phyloP scores from a whole-genome alignment of 2,329 filamentous ascomycete species.

The Microsporum ferrugineum region DNA sequence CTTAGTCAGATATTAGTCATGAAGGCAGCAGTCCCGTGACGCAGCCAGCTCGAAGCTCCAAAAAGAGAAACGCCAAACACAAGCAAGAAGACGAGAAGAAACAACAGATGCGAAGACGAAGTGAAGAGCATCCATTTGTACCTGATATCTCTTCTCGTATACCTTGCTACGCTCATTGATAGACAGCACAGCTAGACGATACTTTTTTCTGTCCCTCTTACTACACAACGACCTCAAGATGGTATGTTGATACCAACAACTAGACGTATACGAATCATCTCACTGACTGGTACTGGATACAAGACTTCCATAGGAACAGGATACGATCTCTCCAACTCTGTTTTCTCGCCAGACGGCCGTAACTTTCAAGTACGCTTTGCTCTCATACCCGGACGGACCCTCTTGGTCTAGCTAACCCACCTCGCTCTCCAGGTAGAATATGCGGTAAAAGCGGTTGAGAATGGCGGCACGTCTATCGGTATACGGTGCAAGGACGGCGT shows the following conservation, averaged over 20 bases:
- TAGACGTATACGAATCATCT: neutral
- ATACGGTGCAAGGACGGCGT: slow-evolving; percentile 97
- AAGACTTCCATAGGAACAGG: slow-evolving; percentile 99
- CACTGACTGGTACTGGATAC: neutral
- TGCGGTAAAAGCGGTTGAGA: slow-evolving; percentile 96
- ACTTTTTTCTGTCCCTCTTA: neutral
- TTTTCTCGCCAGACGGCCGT: slow-evolving; percentile 96
- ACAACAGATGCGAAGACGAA: neutral
- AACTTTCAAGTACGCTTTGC: slow-evolving; percentile 71
- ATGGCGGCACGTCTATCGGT: slow-evolving; percentile 88
- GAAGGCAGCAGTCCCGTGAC: slow-evolving; percentile 16
- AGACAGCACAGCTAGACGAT: neutral
- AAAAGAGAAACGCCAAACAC: neutral
- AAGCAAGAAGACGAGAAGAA: neutral
- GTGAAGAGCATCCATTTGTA: neutral
- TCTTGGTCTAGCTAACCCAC: neutral
- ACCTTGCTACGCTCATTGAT: neutral
- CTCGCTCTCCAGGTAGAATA: slow-evolving; percentile 59
- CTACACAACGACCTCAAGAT: neutral
- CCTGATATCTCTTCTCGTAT: neutral
- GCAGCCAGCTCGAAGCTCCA: slow-evolving; percentile 8
- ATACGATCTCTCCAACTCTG: slow-evolving; percentile 98
- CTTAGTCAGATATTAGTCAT: neutral
- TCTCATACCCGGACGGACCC: neutral
- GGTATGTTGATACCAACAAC: neutral